phyloP scores from a whole-genome alignment of 768 basidiomycete species.

The Artomyces pyxidatus region DNA sequence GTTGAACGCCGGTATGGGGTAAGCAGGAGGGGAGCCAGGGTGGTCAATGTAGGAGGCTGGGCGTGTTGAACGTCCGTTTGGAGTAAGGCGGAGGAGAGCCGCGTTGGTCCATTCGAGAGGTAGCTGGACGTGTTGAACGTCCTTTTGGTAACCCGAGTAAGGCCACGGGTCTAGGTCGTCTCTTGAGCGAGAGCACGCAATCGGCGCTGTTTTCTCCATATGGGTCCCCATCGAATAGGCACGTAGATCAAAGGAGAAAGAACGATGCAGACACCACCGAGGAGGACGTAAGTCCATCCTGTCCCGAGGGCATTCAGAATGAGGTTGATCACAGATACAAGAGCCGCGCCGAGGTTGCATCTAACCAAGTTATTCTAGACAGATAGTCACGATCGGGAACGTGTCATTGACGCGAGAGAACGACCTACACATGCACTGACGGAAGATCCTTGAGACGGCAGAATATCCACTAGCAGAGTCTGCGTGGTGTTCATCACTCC shows the following conservation, averaged over 20 bases:
- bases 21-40: too few species aligned
- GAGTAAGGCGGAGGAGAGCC: too few species aligned
- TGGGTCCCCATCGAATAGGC: conserved; percentile 45
- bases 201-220: conserved; percentile 33
- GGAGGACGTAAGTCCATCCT: conserved; percentile 64
- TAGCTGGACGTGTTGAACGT: too few species aligned
- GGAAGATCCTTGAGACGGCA: conserved; percentile 55
- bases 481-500: conserved; percentile 47
- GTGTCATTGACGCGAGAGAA: not conserved
- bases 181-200: too few species aligned
- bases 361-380: conserved; percentile 64
- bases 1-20: too few species aligned
- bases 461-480: conserved; percentile 59
- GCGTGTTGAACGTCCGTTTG: too few species aligned
- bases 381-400: not conserved
- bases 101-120: too few species aligned
- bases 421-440: conserved; percentile 62
- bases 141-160: too few species aligned
- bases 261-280: conserved; percentile 41
- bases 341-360: conserved; percentile 49
- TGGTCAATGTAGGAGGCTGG: too few species aligned
- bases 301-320: conserved; percentile 50
- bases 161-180: too few species aligned
- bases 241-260: conserved; percentile 44
- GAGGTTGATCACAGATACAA: conserved; percentile 56